Evolutionary conservation across 306 rosid genomes (phyloP).

Genomic region (Purshia tridentata): DNA sequence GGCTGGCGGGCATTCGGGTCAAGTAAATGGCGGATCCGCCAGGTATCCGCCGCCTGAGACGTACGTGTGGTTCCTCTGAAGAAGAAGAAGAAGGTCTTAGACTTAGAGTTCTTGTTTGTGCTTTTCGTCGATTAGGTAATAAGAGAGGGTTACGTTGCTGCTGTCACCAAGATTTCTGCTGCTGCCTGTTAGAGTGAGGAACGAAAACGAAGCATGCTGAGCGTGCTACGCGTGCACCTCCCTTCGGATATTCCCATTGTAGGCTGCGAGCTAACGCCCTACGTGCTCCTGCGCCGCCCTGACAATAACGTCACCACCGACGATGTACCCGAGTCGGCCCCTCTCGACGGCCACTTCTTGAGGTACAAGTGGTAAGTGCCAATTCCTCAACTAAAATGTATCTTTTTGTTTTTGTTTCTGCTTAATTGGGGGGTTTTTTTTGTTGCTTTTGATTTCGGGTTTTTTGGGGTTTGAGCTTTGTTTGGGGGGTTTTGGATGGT

Average conservation of each 20-base stretch:
- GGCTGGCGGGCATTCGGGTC: slow-evolving; percentile 70
- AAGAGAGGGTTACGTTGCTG: slow-evolving; percentile 40
- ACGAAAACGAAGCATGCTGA: slow-evolving; percentile 70
- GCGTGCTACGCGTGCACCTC: slow-evolving; percentile 90
- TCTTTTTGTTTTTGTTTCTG: background rate
- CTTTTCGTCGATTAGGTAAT: slow-evolving; percentile 33
- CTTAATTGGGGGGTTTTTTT: background rate
- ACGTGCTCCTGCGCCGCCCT: slow-evolving; percentile 78
- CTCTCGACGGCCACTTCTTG: slow-evolving; percentile 78
- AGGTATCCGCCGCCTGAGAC: slow-evolving; percentile 48
- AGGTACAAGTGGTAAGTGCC: slow-evolving; percentile 85
- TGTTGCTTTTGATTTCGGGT: background rate
- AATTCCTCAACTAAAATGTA: background rate
- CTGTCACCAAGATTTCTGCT: slow-evolving; percentile 19
- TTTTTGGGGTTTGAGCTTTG: background rate
- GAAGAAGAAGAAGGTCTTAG: slow-evolving; percentile 22
- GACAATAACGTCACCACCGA: slow-evolving; percentile 54
- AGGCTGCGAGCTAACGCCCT: slow-evolving; percentile 95
- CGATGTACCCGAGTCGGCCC: slow-evolving; percentile 75
- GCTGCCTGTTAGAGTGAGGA: slow-evolving; percentile 38
- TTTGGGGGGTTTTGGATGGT: background rate
- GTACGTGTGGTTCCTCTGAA: slow-evolving; percentile 21
- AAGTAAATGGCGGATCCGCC: slow-evolving; percentile 92
- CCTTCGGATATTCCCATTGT: slow-evolving; percentile 98
- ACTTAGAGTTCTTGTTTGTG: slow-evolving; percentile 26